A percentile compares a stretch with the other conserved stretches of the same genome.
These are phyloP conservation scores for Xerocomus nothofagi DNA, from an alignment of 1,284 basidiomycete species.

Conservation along the genomic window DNA sequence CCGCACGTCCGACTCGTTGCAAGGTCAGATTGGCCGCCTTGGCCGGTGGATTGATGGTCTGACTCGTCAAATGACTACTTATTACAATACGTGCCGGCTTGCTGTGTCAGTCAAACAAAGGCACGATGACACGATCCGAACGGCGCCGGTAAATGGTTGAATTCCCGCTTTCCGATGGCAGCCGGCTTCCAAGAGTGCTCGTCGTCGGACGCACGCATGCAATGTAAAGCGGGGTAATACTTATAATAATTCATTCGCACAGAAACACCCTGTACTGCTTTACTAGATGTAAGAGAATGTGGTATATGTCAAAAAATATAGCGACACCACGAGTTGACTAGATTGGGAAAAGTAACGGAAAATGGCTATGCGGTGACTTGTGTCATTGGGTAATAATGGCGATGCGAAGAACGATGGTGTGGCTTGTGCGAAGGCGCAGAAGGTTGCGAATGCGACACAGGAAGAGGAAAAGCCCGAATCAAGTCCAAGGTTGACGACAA, in stretches of 20 bases:
- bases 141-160: neutral
- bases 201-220: too few relatives aligned
- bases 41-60: neutral
- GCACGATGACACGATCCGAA: neutral
- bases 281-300: slow-evolving; percentile 14
- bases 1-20: neutral
- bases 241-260: slow-evolving; percentile 5
- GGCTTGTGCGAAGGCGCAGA: slow-evolving; percentile 27
- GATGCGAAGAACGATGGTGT: slow-evolving; percentile 31
- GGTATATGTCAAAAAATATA: slow-evolving; percentile 38
- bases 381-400: slow-evolving; percentile 17
- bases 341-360: neutral
- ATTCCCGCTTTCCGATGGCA: neutral
- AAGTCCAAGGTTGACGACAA: slow-evolving; percentile 32
- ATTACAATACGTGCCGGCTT: too few relatives aligned
- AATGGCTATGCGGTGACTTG: slow-evolving; percentile 29
- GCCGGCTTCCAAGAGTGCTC: neutral
- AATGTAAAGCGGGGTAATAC: neutral
- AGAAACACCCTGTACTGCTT: neutral
- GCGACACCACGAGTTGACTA: slow-evolving; percentile 30
- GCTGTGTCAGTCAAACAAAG: neutral
- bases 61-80: neutral
- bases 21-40: slow-evolving; percentile 1
- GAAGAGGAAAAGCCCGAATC: slow-evolving; percentile 34
- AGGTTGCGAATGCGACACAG: slow-evolving; percentile 22